phyloP scores from a whole-genome alignment of 495 filamentous ascomycete species.

The Extremus antarcticus region DNA sequence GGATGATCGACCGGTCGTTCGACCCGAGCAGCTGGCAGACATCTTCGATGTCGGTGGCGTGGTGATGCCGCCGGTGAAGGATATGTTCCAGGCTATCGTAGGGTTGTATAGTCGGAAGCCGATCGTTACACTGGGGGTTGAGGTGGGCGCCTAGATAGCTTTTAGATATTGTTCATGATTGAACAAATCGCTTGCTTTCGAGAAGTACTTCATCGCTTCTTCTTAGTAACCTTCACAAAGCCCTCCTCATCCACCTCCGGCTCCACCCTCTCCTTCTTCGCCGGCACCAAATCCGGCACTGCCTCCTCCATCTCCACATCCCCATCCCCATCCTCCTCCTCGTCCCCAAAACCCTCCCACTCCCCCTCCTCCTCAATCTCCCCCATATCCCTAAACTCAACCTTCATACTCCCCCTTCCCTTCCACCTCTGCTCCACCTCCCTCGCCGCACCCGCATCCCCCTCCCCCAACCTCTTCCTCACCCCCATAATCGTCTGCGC shows the following conservation, averaged over 20 bases:
- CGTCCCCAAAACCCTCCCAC: conserved; percentile 36
- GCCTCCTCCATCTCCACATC: conserved; percentile 64
- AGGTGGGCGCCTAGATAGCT: not conserved
- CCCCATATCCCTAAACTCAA: conserved; percentile 40
- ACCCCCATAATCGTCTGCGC: conserved; percentile 61
- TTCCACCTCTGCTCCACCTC: conserved; percentile 58
- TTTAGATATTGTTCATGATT: not conserved
- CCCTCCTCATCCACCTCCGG: conserved; percentile 88
- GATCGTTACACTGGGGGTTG: not conserved
- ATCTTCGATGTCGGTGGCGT: conserved; percentile 66
- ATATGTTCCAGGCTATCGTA: conserved; percentile 67
- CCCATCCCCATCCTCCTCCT: conserved; percentile 45
- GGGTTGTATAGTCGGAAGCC: conserved; percentile 36
- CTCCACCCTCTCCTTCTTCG: conserved; percentile 49
- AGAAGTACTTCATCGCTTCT: conserved; percentile 38
- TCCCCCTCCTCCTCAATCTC: conserved; percentile 39
- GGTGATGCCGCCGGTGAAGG: conserved; percentile 64
- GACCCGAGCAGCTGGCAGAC: conserved; percentile 54
- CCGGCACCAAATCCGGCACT: conserved; percentile 49
- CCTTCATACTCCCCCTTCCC: conserved; percentile 51
- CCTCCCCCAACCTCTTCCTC: conserved; percentile 43
- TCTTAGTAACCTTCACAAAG: conserved; percentile 77
- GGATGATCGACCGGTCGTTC: conserved; percentile 42
- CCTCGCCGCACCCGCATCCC: conserved; percentile 47
- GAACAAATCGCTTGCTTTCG: no score